Conservation (phyloP, 305 asterid species). For the Solanum hybrid region DNA sequence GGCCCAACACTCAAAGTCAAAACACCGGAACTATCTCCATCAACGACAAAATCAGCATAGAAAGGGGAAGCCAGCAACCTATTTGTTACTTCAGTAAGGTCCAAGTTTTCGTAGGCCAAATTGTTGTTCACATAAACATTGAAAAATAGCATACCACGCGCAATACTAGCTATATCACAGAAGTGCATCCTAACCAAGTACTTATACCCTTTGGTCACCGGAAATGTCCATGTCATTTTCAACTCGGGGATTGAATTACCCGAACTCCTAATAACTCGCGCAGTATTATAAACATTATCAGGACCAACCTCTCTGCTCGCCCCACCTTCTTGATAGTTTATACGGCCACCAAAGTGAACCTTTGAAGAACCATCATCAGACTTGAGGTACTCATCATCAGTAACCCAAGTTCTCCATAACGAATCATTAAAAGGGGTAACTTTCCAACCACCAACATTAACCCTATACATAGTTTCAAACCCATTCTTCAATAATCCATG, state of each 20-base stretch:
- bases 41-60: constrained; percentile 72
- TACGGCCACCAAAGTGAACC: constrained; percentile 51
- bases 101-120: constrained; percentile 68
- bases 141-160: constrained; percentile 50
- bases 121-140: constrained; percentile 66
- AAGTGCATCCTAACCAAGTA: constrained; percentile 80
- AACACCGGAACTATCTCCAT: constrained; percentile 25
- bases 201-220: constrained; percentile 43
- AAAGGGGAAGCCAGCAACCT: constrained; percentile 69
- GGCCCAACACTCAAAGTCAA: constrained; percentile 66
- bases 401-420: constrained; percentile 80
- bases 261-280: constrained; percentile 55
- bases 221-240: constrained; percentile 62
- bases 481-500: constrained; percentile 56
- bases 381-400: constrained; percentile 47
- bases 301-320: constrained; percentile 85
- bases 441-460: constrained; percentile 79
- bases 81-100: constrained; percentile 41
- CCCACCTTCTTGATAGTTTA: constrained; percentile 58
- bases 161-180: constrained; percentile 73
- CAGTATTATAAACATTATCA: constrained; percentile 73
- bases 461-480: constrained; percentile 66
- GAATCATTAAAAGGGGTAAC: constrained; percentile 94
- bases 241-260: constrained; percentile 24
- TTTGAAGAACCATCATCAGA: constrained; percentile 26